These are phyloP conservation scores for Priceomyces carsonii DNA, from an alignment of 805 yeast species.

Conservation along the genomic window DNA sequence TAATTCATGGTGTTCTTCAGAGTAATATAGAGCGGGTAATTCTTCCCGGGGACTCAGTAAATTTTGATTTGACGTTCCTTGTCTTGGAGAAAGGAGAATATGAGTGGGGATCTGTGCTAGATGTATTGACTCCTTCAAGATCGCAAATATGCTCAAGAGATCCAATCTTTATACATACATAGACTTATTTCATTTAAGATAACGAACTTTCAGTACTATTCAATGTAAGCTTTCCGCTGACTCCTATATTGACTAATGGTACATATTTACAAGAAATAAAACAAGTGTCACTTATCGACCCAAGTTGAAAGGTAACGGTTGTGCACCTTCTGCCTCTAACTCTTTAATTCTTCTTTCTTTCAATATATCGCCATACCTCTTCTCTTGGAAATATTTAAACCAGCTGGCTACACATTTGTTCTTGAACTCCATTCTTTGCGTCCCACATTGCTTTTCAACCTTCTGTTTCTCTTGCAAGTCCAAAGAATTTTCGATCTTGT, in stretches of 20 bases:
- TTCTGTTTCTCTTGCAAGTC: constrained; percentile 48
- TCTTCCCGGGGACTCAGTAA: constrained; percentile 41
- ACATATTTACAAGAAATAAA: not conserved
- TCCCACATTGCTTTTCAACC: constrained; percentile 59
- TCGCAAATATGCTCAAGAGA: constrained; percentile 26
- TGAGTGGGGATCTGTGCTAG: constrained; percentile 65
- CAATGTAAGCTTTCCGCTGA: no score
- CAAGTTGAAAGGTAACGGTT: constrained; percentile 32
- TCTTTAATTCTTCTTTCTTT: constrained; percentile 67
- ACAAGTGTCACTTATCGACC: constrained; percentile 12
- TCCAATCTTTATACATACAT: constrained; percentile 19
- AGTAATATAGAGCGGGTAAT: constrained; percentile 44
- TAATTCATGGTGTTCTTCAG: constrained; percentile 76
- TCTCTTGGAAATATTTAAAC: constrained; percentile 89
- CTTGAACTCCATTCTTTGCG: constrained; percentile 59
- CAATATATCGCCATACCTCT: constrained; percentile 74
- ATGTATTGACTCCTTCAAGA: constrained; percentile 18
- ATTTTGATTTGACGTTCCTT: constrained; percentile 55
- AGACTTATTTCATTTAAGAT: constrained; percentile 1
- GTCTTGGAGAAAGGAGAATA: constrained; percentile 77
- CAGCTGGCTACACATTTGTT: constrained; percentile 82
- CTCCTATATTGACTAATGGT: not conserved
- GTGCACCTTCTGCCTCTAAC: constrained; percentile 69
- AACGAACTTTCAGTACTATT: no score
- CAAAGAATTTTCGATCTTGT: constrained; percentile 68